A percentile compares a stretch with the other conserved stretches of the same genome.
These are phyloP conservation scores for Pseudogymnoascus sp. DNA, from an alignment of 2,329 filamentous ascomycete genomes.

Conservation along the genomic window DNA sequence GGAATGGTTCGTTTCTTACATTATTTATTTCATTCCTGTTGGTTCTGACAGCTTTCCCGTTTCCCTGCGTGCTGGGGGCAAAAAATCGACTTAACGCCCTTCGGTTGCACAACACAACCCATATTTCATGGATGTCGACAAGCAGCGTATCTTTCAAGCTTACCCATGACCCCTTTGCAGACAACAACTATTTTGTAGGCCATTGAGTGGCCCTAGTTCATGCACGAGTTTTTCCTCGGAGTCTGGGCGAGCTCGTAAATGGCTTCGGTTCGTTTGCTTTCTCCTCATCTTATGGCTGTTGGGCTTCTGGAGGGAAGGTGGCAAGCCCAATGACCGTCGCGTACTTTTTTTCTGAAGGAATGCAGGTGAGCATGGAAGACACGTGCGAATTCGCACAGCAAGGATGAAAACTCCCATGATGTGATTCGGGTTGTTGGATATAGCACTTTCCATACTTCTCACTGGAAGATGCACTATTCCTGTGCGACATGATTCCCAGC, in stretches of 20 bases:
- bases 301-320: background rate
- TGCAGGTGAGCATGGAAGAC: background rate
- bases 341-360: background rate
- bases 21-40: background rate
- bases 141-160: background rate
- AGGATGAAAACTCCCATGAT: background rate
- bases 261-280: background rate
- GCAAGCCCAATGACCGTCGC: background rate
- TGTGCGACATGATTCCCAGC: background rate
- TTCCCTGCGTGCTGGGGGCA: background rate
- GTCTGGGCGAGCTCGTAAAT: background rate
- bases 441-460: background rate
- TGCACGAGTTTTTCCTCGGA: background rate
- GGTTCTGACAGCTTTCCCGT: background rate
- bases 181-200: background rate
- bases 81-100: background rate
- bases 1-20: background rate
- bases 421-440: background rate
- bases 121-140: background rate
- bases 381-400: background rate
- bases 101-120: background rate
- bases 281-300: background rate
- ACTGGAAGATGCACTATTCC: background rate
- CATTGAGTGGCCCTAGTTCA: background rate
- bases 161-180: background rate